Conservation (phyloP, 176 grass and related monocot species). For the Areca catechu region DNA sequence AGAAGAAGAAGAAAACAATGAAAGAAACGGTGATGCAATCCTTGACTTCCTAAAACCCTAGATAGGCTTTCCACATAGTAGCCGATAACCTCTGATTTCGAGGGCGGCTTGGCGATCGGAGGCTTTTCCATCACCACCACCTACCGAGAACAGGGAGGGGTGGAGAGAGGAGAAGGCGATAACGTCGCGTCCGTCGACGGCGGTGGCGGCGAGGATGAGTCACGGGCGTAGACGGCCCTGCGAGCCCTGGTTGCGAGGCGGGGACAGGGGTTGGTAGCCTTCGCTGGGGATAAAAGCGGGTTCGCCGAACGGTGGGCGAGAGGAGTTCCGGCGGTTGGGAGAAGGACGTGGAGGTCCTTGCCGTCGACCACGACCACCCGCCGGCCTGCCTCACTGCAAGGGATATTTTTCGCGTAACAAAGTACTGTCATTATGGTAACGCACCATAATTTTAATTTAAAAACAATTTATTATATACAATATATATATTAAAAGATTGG, state of each 20-base stretch:
- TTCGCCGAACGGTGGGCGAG: neutral
- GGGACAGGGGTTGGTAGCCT: neutral
- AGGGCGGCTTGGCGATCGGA: constrained; percentile 11
- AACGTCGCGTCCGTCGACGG: neutral
- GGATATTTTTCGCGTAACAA: too few species aligned
- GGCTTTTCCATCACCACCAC: constrained; percentile 48
- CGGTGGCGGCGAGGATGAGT: neutral
- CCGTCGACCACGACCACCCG: neutral
- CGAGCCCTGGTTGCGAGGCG: neutral
- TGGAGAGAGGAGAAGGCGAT: constrained; percentile 1
- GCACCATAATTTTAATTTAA: too few species aligned
- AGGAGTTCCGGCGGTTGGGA: neutral
- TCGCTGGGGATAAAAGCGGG: constrained; percentile 6
- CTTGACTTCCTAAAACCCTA: constrained; percentile 50
- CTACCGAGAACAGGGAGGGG: constrained; percentile 29
- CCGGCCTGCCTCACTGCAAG: too few species aligned
- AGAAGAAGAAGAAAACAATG: neutral
- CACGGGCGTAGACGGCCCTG: too few species aligned
- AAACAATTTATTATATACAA: too few species aligned
- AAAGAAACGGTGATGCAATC: neutral
- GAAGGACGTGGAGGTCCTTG: constrained; percentile 25
- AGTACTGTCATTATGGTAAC: neutral
- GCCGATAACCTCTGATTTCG: constrained; percentile 51
- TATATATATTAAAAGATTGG: too few species aligned
- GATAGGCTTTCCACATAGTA: constrained; percentile 60